phyloP scores from a whole-genome alignment of 305 asterid genomes.

The Fraxinus albicans region DNA sequence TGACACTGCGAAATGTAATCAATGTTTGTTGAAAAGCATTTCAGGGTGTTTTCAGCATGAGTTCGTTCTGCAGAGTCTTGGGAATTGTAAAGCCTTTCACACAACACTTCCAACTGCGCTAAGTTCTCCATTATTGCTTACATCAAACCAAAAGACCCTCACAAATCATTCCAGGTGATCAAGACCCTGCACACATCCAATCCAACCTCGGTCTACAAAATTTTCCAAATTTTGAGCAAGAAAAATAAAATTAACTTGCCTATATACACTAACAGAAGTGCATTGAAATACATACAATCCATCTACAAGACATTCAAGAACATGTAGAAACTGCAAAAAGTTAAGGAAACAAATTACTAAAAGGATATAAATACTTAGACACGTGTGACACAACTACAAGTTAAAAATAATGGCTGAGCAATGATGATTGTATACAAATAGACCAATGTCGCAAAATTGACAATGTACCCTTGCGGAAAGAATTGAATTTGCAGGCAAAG shows the following conservation, averaged over 20 bases:
- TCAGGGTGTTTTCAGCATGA: conserved; percentile 94
- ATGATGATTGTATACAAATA: conserved; percentile 30
- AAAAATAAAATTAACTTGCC: not conserved
- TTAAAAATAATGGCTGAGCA: conserved; percentile 24
- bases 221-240: conserved; percentile 34
- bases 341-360: conserved; percentile 15
- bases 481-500: conserved; percentile 35
- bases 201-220: conserved; percentile 77
- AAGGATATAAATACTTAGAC: conserved; percentile 22
- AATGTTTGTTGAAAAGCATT: conserved; percentile 91
- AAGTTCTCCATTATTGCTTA: conserved; percentile 85
- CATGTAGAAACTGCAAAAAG: conserved; percentile 19
- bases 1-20: conserved; percentile 98
- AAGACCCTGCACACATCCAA: conserved; percentile 66
- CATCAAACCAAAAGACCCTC: conserved; percentile 43
- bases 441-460: conserved; percentile 27
- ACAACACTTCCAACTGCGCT: conserved; percentile 92
- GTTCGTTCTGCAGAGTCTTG: conserved; percentile 94
- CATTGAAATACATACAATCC: conserved; percentile 30
- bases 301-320: conserved; percentile 15
- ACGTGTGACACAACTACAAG: conserved; percentile 2
- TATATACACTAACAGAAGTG: conserved; percentile 10
- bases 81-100: conserved; percentile 97
- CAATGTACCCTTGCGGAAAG: conserved; percentile 35
- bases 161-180: conserved; percentile 54